Percentiles rank a stretch among this genome's conserved stretches.
Evolutionary conservation across 495 filamentous ascomycete genomes (phyloP).

Genomic region (Trichoderma virens): DNA sequence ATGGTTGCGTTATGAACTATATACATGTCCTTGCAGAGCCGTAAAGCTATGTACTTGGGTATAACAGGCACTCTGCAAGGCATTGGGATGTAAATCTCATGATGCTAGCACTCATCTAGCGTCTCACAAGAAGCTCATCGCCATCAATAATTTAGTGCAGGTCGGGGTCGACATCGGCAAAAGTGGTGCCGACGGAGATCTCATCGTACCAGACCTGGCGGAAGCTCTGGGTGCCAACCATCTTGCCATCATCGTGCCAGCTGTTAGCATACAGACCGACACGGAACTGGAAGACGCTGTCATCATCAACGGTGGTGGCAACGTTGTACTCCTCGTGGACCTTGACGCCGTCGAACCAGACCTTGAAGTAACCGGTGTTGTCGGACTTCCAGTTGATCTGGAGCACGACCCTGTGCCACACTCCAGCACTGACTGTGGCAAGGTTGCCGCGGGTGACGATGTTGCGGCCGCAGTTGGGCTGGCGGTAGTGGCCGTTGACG

Average conservation of each 20-base stretch:
- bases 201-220: constrained; percentile 48
- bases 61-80: neutral
- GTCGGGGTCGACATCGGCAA: constrained; percentile 26
- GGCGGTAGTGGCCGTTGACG: constrained; percentile 34
- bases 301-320: constrained; percentile 39
- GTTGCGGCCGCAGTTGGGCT: constrained; percentile 17
- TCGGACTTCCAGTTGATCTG: constrained; percentile 43
- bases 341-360: constrained; percentile 45
- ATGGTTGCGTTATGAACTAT: too few relatives aligned
- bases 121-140: neutral
- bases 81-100: neutral
- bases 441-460: constrained; percentile 31
- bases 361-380: constrained; percentile 38
- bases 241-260: constrained; percentile 43
- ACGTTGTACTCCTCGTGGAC: constrained; percentile 37
- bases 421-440: constrained; percentile 35
- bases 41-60: neutral
- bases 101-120: neutral
- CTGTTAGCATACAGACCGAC: constrained; percentile 50
- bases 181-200: constrained; percentile 40
- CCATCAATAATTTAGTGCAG: neutral
- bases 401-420: constrained; percentile 44
- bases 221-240: constrained; percentile 39
- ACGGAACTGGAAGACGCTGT: constrained; percentile 42
- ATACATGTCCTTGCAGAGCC: too few relatives aligned